Conservation (phyloP, 164 flowering plant species). For the Echeveria elegans region DNA sequence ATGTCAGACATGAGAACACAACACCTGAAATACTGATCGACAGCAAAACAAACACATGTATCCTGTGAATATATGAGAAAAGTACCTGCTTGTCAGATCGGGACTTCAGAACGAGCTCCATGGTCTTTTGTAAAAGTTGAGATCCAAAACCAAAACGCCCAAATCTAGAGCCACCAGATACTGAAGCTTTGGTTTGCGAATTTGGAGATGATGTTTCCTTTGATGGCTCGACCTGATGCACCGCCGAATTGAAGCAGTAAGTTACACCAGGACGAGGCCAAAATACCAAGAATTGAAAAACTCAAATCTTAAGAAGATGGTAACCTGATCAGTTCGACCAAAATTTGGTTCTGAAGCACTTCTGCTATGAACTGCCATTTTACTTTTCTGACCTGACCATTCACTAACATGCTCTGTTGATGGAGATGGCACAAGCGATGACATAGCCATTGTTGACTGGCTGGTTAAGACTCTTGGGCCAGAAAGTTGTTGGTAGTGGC, state of each 20-base stretch:
- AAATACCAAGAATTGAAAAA: no score
- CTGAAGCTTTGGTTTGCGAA: slow-evolving; percentile 18
- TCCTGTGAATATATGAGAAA: background rate
- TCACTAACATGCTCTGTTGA: slow-evolving; percentile 79
- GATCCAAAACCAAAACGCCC: slow-evolving; percentile 73
- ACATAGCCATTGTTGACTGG: no score
- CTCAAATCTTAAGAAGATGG: background rate
- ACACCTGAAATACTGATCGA: background rate
- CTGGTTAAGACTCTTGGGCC: no score
- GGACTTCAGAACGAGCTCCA: slow-evolving; percentile 67
- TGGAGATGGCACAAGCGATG: no score
- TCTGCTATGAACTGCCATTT: slow-evolving; percentile 57
- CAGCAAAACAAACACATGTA: background rate
- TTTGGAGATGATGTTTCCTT: slow-evolving; percentile 34
- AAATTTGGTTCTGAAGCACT: no score
- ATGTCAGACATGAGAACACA: background rate
- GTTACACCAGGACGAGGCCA: no score
- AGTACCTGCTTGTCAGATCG: slow-evolving; percentile 66
- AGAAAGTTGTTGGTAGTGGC: no score
- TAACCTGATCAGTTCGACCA: slow-evolving; percentile 34
- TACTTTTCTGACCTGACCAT: slow-evolving; percentile 44
- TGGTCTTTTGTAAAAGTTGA: slow-evolving; percentile 71
- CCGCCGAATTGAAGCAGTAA: background rate
- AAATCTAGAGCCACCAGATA: slow-evolving; percentile 46
- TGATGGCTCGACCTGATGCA: slow-evolving; percentile 37